Evolutionary conservation across 2,329 filamentous ascomycete genomes (phyloP), one percentile per base, ranked within the genome.

Genomic region (Botrytis paeoniae): DNA sequence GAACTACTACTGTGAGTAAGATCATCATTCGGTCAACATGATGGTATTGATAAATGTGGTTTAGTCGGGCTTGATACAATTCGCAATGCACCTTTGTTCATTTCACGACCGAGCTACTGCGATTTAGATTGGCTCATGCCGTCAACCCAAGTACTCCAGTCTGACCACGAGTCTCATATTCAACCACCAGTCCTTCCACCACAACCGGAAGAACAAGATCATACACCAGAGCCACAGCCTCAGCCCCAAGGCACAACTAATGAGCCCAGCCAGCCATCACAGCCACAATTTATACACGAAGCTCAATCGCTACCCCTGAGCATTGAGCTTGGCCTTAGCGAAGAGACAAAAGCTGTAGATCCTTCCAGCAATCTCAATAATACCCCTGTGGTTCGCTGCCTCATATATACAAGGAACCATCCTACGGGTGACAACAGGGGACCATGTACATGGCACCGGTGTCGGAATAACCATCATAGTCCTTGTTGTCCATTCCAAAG

Each of bases 121-220:
- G 0, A 4, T 54, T 29, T 54, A 1, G 1, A 29, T 29, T 54
- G 51, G 51, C 51, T 54, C 1, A 25, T 0, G 10, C 51, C 51
- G 51, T n/a, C 0, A 3, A 0, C 16, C 0, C 51, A 29, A 9
- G 14, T 0, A 16, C n/a, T 57, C n/a, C 51, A 32, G 51, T 18
- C n/a, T 57, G 51, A 29, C n/a, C 14, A 57, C 22, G 51, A 32
- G 16, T 32, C 54, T 32, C 54, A 57, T 32, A 8, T n/a, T 32
- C n/a, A 20, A 57, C 14, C n/a, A 20, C 54, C 54, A 57, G 54
- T 8, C 16, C 9, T 14, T 16, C n/a, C 7, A 45, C 43, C 43
- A 45, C 43, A 45, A 20, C 43, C 25, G 6, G 22, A 54, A n/a
- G 48, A 54, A 29, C 10, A 29, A 54, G n/a, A n/a, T 54, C 22